Percentiles rank a stretch among this genome's conserved stretches.
Evolutionary conservation across 768 basidiomycete species (phyloP).

Genomic region (Zangia roseola): DNA sequence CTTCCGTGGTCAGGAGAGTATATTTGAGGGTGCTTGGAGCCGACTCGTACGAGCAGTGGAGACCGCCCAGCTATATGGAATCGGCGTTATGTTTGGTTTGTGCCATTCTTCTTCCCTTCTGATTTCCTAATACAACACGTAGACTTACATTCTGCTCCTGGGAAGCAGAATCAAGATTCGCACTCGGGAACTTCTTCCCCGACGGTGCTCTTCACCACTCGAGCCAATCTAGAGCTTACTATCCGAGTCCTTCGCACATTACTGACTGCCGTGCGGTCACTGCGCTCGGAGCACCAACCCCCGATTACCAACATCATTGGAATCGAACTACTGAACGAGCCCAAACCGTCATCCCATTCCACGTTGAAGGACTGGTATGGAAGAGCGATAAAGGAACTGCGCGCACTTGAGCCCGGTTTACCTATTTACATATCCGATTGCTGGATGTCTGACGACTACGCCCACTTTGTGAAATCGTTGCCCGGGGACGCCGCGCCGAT

Average conservation of each 20-base stretch:
- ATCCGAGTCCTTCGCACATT: constrained; percentile 48
- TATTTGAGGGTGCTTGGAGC: constrained; percentile 67
- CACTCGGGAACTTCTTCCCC: constrained; percentile 61
- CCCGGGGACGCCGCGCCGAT: constrained; percentile 38
- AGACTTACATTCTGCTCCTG: constrained; percentile 76
- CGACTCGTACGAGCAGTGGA: constrained; percentile 60
- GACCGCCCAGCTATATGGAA: constrained; percentile 50
- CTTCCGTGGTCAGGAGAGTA: constrained; percentile 48
- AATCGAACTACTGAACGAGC: constrained; percentile 61
- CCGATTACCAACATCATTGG: constrained; percentile 49
- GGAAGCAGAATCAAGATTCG: constrained; percentile 69
- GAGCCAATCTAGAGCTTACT: constrained; percentile 46
- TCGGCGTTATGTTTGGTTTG: constrained; percentile 76
- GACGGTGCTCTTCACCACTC: constrained; percentile 47
- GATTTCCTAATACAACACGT: constrained; percentile 23
- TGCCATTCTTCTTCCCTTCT: background rate
- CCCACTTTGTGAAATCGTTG: constrained; percentile 47
- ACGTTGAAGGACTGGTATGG: constrained; percentile 64
- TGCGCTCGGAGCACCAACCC: constrained; percentile 50
- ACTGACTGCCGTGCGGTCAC: constrained; percentile 30
- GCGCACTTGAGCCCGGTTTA: constrained; percentile 48
- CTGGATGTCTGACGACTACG: constrained; percentile 69
- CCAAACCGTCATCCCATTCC: constrained; percentile 47
- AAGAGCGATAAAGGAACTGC: constrained; percentile 51
- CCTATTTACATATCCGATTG: constrained; percentile 76